Evolutionary conservation across 306 rosid genomes (phyloP).

Genomic region (Gastrolobium villosum): DNA sequence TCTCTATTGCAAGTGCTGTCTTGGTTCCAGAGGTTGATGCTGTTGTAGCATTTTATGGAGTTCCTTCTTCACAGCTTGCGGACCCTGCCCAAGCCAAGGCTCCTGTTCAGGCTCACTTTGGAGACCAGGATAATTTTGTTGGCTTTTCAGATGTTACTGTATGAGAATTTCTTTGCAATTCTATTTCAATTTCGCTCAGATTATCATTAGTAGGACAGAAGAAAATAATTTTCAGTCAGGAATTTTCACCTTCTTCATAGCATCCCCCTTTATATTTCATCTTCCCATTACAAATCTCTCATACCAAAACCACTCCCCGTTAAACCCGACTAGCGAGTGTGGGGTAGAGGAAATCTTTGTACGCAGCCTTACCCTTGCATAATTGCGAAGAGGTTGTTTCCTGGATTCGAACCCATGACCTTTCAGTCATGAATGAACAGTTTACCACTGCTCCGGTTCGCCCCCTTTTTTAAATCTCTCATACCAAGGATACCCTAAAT

Average conservation of each 20-base stretch:
- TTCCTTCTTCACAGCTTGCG: slow-evolving; percentile 84
- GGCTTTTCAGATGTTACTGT: slow-evolving; percentile 92
- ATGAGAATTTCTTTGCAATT: slow-evolving; percentile 31
- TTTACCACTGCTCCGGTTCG: no score
- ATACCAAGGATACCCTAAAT: no score
- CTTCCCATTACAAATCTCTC: not conserved
- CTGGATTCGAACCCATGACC: no score
- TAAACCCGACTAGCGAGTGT: no score
- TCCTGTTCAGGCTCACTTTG: slow-evolving; percentile 94
- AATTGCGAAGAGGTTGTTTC: no score
- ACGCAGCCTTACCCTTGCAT: no score
- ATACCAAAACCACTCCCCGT: no score
- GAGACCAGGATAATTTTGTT: slow-evolving; percentile 80
- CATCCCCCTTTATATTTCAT: not conserved
- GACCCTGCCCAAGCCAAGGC: slow-evolving; percentile 88
- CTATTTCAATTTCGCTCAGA: not conserved
- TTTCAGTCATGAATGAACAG: no score
- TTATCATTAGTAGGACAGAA: not conserved
- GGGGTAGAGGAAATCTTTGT: no score
- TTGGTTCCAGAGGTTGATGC: slow-evolving; percentile 82
- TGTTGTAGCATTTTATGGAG: slow-evolving; percentile 90
- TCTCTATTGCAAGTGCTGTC: slow-evolving; percentile 89
- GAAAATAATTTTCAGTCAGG: not conserved
- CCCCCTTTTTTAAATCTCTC: no score
- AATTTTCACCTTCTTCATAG: slow-evolving; percentile 6